Evolutionary conservation across 2,329 filamentous ascomycete species (phyloP).

Genomic region (Neopestalotiopsis clavispora): DNA sequence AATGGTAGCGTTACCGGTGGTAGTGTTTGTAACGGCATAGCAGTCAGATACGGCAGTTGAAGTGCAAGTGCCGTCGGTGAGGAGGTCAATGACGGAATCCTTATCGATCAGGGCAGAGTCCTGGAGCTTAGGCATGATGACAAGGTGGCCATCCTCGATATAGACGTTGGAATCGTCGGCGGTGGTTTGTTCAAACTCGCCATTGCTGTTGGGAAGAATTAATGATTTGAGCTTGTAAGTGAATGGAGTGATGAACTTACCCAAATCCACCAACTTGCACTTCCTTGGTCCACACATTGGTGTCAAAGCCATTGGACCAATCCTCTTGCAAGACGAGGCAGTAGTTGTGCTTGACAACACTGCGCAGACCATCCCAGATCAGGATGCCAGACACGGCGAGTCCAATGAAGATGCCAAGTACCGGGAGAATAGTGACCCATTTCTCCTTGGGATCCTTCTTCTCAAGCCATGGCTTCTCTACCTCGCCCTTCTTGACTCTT

Average conservation of each 20-base stretch:
- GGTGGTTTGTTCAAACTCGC: slow-evolving; percentile 82
- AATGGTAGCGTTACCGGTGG: slow-evolving; percentile 71
- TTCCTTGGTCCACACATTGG: slow-evolving; percentile 73
- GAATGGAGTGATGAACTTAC: slow-evolving; percentile 51
- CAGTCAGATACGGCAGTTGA: slow-evolving; percentile 65
- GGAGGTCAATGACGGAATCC: slow-evolving; percentile 72
- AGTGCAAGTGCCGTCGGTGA: slow-evolving; percentile 70
- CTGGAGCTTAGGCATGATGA: slow-evolving; percentile 80
- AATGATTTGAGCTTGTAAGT: background rate
- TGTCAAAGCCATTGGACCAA: slow-evolving; percentile 64
- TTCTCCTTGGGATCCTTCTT: slow-evolving; percentile 79
- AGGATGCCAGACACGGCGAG: slow-evolving; percentile 71
- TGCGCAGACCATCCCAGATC: slow-evolving; percentile 75
- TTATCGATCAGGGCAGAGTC: slow-evolving; percentile 68
- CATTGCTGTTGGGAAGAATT: slow-evolving; percentile 62
- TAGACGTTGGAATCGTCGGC: slow-evolving; percentile 74
- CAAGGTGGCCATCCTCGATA: slow-evolving; percentile 69
- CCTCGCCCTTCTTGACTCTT: slow-evolving; percentile 71
- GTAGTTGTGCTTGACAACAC: slow-evolving; percentile 77
- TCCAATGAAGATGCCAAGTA: slow-evolving; percentile 73
- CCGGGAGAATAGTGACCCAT: slow-evolving; percentile 82
- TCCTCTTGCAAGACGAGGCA: slow-evolving; percentile 70
- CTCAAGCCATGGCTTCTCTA: slow-evolving; percentile 79
- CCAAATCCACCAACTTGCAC: slow-evolving; percentile 77
- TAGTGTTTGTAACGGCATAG: slow-evolving; percentile 74